Conservation (phyloP, 139 green algal species). For the Coelastrella sp. region DNA sequence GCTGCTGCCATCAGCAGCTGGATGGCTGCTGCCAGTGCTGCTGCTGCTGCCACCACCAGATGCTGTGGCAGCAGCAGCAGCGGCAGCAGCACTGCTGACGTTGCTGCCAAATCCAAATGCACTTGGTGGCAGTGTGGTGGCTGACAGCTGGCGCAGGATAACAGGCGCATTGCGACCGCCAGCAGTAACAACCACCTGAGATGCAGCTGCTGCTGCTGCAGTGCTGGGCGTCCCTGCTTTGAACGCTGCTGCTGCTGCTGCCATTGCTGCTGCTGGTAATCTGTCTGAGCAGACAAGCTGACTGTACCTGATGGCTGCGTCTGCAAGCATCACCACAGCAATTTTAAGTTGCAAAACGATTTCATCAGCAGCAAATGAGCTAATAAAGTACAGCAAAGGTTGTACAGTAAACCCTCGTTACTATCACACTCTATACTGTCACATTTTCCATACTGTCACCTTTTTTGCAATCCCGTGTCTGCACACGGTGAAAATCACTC, state of each 20-base stretch:
- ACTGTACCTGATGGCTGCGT: slow-evolving; percentile 25
- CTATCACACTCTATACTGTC: no score
- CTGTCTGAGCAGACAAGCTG: neutral
- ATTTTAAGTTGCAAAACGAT: no score
- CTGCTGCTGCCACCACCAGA: neutral
- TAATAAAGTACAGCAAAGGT: no score
- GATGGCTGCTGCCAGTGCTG: slow-evolving; percentile 14
- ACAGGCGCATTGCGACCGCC: slow-evolving; percentile 34
- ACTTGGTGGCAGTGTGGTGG: slow-evolving; percentile 15
- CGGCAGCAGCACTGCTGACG: slow-evolving; percentile 35
- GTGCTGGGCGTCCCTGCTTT: neutral
- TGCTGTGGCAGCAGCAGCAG: neutral
- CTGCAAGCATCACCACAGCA: neutral
- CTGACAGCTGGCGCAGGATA: slow-evolving; percentile 29
- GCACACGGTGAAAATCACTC: no score
- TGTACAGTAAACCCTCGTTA: no score
- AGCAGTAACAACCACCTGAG: neutral
- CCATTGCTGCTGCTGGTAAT: neutral
- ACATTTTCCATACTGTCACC: no score
- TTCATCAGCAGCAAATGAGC: neutral
- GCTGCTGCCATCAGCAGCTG: neutral
- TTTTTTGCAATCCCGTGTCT: no score
- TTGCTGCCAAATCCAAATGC: slow-evolving; percentile 36
- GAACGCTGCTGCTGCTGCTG: slow-evolving; percentile 34
- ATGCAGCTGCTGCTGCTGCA: neutral